These are phyloP conservation scores for Euptelea pleiosperma DNA, from an alignment of 164 flowering plant genomes.

Conservation along the genomic window DNA sequence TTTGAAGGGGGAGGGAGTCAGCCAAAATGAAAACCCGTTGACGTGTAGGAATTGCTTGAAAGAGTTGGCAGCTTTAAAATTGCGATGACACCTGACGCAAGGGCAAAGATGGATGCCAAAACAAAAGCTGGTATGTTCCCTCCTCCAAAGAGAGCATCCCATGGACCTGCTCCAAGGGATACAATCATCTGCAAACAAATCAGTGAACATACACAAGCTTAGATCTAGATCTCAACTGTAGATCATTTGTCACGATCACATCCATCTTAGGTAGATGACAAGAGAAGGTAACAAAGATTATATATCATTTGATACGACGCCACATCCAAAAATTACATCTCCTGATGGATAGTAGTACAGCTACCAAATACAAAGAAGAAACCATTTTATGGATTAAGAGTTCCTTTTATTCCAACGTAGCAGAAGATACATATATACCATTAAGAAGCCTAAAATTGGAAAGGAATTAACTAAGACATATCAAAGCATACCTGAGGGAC, in stretches of 20 bases:
- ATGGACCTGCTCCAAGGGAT: conserved; percentile 96
- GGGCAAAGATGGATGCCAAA: conserved; percentile 67
- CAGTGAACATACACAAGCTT: conserved; percentile 3
- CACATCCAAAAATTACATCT: too few species aligned
- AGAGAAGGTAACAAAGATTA: too few species aligned
- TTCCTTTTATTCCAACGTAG: not conserved
- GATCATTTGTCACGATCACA: too few species aligned
- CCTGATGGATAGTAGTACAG: too few species aligned
- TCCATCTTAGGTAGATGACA: too few species aligned
- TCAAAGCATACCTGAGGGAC: conserved; percentile 70
- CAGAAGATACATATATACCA: not conserved
- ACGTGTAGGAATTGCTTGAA: conserved; percentile 50
- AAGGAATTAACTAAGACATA: not conserved
- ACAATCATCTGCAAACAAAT: conserved; percentile 62
- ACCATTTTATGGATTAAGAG: too few species aligned
- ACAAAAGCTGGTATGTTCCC: conserved; percentile 93
- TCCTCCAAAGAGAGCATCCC: conserved; percentile 99
- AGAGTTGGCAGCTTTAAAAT: conserved; percentile 59
- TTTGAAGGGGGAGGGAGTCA: conserved; percentile 22
- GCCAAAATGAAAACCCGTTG: conserved; percentile 84
- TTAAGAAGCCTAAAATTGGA: not conserved
- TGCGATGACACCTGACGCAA: conserved; percentile 76
- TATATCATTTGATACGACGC: too few species aligned
- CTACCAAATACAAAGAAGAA: too few species aligned
- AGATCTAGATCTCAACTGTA: too few species aligned